Evolutionary conservation across 1,284 basidiomycete species (phyloP).

Genomic region (Naganishia albida): DNA sequence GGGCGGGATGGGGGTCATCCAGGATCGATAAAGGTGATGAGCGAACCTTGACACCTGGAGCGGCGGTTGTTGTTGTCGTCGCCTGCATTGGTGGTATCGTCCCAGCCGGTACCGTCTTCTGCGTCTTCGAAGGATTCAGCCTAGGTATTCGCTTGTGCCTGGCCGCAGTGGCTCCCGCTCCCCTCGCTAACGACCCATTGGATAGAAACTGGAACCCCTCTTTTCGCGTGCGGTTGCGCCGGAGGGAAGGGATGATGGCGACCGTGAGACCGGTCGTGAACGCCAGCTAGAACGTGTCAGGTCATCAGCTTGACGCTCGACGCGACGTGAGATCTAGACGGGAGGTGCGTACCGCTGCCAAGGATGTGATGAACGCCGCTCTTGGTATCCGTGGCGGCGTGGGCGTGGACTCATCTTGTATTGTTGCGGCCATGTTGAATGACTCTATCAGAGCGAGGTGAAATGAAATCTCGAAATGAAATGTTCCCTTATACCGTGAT

Average conservation of each 20-base stretch:
- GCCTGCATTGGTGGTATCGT: neutral
- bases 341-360: slow-evolving; percentile 22
- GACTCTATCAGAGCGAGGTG: neutral
- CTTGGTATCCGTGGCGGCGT: slow-evolving; percentile 6
- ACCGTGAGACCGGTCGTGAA: slow-evolving; percentile 39
- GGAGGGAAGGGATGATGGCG: slow-evolving; percentile 36
- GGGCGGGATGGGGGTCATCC: slow-evolving; percentile 9
- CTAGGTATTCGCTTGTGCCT: neutral
- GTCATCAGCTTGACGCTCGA: slow-evolving; percentile 17
- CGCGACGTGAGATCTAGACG: slow-evolving; percentile 7
- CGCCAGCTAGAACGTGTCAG: slow-evolving; percentile 36
- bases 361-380: slow-evolving; percentile 9
- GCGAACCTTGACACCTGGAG: neutral
- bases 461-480: too few relatives aligned
- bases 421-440: neutral
- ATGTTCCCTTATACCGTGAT: neutral
- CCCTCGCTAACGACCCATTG: slow-evolving; percentile 40
- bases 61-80: neutral
- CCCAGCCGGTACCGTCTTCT: neutral
- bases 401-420: neutral
- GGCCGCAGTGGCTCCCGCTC: slow-evolving; percentile 18
- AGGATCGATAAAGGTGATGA: slow-evolving; percentile 1
- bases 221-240: slow-evolving; percentile 43
- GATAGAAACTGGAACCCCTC: slow-evolving; percentile 41
- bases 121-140: neutral